Base-by-base conservation (phyloP, 2,329 filamentous ascomycete genomes). In the Emmonsiellopsis sp. region DNA sequence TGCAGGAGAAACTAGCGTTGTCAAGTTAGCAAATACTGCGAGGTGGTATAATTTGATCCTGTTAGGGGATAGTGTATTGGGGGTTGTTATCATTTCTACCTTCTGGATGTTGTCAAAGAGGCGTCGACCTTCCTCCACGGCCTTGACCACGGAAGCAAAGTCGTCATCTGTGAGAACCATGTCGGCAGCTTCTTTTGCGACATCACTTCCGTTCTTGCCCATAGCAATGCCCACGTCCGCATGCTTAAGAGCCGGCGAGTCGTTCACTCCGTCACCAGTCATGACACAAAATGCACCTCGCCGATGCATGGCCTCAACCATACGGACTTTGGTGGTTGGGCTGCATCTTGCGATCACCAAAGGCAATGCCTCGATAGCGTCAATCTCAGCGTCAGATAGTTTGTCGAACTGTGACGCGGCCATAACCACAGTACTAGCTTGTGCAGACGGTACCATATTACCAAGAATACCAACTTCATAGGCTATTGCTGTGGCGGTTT, bases 151-250 rank as follows among this genome's bases (percentile, higher is more conserved):
- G 1, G 83, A 86, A 64, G 87, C 86, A 71, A 90, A 90, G 71
- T 89, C 88, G 72, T 90, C 87, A 63, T 89, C 86, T 11, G 61
- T 60, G 16, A 64, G 54, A 20, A 64, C 61, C 55, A 64, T 64
- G 49, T 64, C 83, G 44, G 82, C 77, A 0, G 86, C 85, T 45
- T 84, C 85, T 69, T 90, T 90, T 60, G 87, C 87, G 5, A 90
- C 87, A 61, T 90, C 87, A 13, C 83, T 87, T 7, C 87, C 86
- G 5, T 84, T 82, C 67, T 77, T 70, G 31, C 86, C 86, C 86
- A 90, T 90, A 54, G 86, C 86, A 57, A 89, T 91, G 58, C 85
- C 86, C n/a, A 91, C 86, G 61, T 91, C 86, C 9, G 86, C 84
- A 37, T 79, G 79, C 59, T 86, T 86, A 48, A 90, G 75, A 7